phyloP scores from a whole-genome alignment of 2,329 filamentous ascomycete genomes.

The Davidsoniella australis region DNA sequence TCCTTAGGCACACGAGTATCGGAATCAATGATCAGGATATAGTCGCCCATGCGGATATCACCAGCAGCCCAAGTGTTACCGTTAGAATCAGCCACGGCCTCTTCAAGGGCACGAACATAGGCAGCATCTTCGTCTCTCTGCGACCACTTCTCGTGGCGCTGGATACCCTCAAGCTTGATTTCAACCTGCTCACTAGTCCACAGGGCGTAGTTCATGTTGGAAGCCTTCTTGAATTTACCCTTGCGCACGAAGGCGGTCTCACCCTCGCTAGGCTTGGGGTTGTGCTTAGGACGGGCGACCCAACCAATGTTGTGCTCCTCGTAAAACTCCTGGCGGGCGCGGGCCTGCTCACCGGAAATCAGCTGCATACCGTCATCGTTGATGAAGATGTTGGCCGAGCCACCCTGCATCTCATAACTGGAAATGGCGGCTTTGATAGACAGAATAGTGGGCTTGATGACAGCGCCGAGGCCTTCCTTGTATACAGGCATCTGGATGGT shows the following conservation, averaged over 20 bases:
- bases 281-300: constrained; percentile 34
- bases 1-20: constrained; percentile 53
- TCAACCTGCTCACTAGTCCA: constrained; percentile 45
- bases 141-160: constrained; percentile 26
- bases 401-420: constrained; percentile 30
- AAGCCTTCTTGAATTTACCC: constrained; percentile 49
- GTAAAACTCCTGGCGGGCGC: constrained; percentile 31
- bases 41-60: constrained; percentile 43
- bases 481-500: constrained; percentile 31
- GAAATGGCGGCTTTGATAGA: constrained; percentile 32
- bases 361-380: constrained; percentile 47
- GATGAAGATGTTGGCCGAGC: constrained; percentile 36
- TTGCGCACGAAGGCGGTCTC: constrained; percentile 31
- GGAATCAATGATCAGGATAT: constrained; percentile 50
- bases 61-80: constrained; percentile 40
- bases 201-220: constrained; percentile 52
- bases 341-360: constrained; percentile 25
- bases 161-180: constrained; percentile 31
- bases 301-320: constrained; percentile 41
- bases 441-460: constrained; percentile 32
- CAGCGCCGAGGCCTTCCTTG: constrained; percentile 22
- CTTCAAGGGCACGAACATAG: constrained; percentile 31
- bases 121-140: constrained; percentile 29
- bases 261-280: constrained; percentile 31
- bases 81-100: constrained; percentile 33